Evolutionary conservation across 2,329 filamentous ascomycete genomes (phyloP).

Genomic region (Trichoderma sp.): DNA sequence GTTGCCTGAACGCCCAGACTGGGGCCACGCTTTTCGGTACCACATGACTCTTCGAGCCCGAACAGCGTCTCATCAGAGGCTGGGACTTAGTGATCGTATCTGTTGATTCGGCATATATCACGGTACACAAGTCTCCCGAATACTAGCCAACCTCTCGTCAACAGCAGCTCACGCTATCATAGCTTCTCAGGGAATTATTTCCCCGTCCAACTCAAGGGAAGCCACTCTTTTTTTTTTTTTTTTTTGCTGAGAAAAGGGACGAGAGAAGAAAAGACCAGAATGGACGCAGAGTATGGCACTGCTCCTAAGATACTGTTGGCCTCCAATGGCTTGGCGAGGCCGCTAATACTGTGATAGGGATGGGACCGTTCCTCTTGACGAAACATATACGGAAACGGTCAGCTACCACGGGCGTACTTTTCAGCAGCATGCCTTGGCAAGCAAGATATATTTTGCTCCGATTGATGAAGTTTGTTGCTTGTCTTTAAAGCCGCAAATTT

Average conservation of each 20-base stretch:
- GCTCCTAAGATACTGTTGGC: not conserved
- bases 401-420: conserved; percentile 66
- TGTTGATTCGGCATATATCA: conserved; percentile 29
- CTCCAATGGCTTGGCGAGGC: not conserved
- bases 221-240: not conserved
- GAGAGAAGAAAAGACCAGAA: conserved; percentile 25
- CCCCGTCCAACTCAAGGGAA: not conserved
- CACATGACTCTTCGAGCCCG: conserved; percentile 38
- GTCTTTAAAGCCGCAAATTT: not conserved
- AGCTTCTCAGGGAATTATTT: not conserved
- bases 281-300: conserved; percentile 42
- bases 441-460: conserved; percentile 68
- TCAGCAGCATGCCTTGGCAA: conserved; percentile 68
- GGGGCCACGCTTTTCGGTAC: conserved; percentile 39
- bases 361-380: conserved; percentile 59
- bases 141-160: conserved; percentile 11
- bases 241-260: not conserved
- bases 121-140: conserved; percentile 16
- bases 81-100: conserved; percentile 28
- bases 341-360: conserved; percentile 43
- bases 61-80: conserved; percentile 27
- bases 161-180: not conserved
- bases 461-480: conserved; percentile 66
- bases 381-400: conserved; percentile 61
- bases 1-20: conserved; percentile 38